These are phyloP conservation scores for Polytrichum formosum DNA, from an alignment of 225 moss, liverwort and hornwort species.

Conservation along the genomic window DNA sequence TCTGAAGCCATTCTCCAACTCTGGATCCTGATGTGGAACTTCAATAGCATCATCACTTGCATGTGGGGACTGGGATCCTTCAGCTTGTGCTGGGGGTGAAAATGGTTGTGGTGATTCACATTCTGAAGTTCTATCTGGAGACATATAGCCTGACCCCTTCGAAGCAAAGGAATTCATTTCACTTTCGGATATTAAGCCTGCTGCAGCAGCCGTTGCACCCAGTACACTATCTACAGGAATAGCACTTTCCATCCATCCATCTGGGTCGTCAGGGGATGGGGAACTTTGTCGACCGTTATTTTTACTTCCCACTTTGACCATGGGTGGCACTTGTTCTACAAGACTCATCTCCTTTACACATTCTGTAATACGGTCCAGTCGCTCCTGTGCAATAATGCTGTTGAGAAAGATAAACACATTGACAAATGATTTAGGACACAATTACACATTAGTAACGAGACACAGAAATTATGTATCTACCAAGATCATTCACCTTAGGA, in stretches of 20 bases:
- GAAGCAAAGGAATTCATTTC: constrained; percentile 87
- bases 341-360: constrained; percentile 96
- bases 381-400: constrained; percentile 99
- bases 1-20: constrained; percentile 35
- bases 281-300: constrained; percentile 35
- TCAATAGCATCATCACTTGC: constrained; percentile 29
- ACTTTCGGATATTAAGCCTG: constrained; percentile 87
- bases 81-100: constrained; percentile 40
- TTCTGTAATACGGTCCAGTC: constrained; percentile 94
- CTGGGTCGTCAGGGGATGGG: constrained; percentile 64
- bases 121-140: constrained; percentile 55
- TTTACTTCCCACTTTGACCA: constrained; percentile 71
- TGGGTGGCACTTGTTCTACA: constrained; percentile 67
- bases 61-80: constrained; percentile 18
- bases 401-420: constrained; percentile 5
- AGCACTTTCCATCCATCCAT: constrained; percentile 97
- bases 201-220: constrained; percentile 94
- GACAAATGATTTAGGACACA: constrained; percentile 6
- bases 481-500: too few relatives aligned
- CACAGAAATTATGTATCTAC: too few relatives aligned
- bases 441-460: too few relatives aligned
- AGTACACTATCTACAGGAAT: constrained; percentile 88
- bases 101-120: constrained; percentile 48
- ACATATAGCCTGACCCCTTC: constrained; percentile 71
- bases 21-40: constrained; percentile 19